phyloP scores from a whole-genome alignment of 129 eudicot genomes.

The Lonicera japonica region DNA sequence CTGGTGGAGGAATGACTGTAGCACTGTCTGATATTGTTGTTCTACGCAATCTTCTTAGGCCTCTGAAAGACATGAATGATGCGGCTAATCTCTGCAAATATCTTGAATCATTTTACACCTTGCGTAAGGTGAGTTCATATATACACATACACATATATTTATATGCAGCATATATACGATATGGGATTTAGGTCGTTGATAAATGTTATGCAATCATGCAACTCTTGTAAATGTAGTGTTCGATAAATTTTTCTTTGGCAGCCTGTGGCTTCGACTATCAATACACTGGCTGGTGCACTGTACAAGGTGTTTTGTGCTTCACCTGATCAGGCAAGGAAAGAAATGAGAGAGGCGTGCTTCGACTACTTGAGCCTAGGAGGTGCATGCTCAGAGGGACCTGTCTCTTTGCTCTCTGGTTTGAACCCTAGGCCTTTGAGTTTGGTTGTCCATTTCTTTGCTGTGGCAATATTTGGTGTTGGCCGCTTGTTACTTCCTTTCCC shows the following conservation, averaged over 20 bases:
- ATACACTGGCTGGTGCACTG: constrained; percentile 81
- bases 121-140: constrained; percentile 60
- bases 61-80: constrained; percentile 60
- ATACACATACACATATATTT: no score
- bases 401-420: constrained; percentile 74
- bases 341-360: constrained; percentile 92
- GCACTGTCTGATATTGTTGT: constrained; percentile 79
- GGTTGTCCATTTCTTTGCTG: constrained; percentile 88
- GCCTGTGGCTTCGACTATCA: constrained; percentile 94
- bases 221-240: neutral
- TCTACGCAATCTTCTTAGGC: constrained; percentile 72
- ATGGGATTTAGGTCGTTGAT: no score
- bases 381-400: constrained; percentile 67
- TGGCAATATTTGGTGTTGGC: constrained; percentile 88
- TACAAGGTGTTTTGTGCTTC: constrained; percentile 81
- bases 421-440: constrained; percentile 80
- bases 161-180: no score
- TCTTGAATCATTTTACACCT: constrained; percentile 83
- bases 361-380: constrained; percentile 93
- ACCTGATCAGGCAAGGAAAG: constrained; percentile 74
- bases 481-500: constrained; percentile 75
- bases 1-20: constrained; percentile 97
- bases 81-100: constrained; percentile 68
- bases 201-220: neutral
- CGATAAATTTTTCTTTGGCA: constrained; percentile 16